Percentiles rank a stretch among this genome's conserved stretches.
Conservation (phyloP, 495 filamentous ascomycete species). For the Tuber magnatum region DNA sequence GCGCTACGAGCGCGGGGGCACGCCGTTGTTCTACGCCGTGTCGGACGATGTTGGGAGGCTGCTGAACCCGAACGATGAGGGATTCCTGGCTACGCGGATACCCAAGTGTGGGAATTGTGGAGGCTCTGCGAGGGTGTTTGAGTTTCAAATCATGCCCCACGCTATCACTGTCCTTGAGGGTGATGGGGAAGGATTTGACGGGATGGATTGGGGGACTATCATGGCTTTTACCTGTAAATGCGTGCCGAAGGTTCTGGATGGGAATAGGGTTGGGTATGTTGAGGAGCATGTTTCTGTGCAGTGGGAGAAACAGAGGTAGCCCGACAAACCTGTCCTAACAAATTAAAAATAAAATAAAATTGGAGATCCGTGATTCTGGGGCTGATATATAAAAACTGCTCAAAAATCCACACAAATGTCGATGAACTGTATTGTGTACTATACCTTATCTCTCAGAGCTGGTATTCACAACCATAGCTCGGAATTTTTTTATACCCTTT, state of each 20-base stretch:
- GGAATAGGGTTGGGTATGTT: conserved; percentile 56
- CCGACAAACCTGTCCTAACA: background rate
- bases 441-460: background rate
- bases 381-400: background rate
- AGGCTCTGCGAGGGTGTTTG: conserved; percentile 61
- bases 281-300: conserved; percentile 97
- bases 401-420: background rate
- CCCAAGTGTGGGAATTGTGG: conserved; percentile 73
- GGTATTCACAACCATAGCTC: background rate
- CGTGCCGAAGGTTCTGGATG: conserved; percentile 48
- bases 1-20: conserved; percentile 79
- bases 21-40: conserved; percentile 73
- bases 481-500: background rate
- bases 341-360: background rate
- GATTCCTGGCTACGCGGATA: conserved; percentile 46
- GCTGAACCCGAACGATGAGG: conserved; percentile 43
- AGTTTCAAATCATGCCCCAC: conserved; percentile 83
- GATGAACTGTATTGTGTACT: background rate
- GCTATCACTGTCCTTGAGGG: conserved; percentile 83
- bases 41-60: conserved; percentile 64
- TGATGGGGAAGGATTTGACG: conserved; percentile 67
- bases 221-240: conserved; percentile 81
- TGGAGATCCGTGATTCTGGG: background rate
- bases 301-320: conserved; percentile 68
- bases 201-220: conserved; percentile 99